A percentile compares a stretch with the other conserved stretches of the same genome.
Conservation (phyloP, 139 green algal species). For the Coccomyxa sp. region DNA sequence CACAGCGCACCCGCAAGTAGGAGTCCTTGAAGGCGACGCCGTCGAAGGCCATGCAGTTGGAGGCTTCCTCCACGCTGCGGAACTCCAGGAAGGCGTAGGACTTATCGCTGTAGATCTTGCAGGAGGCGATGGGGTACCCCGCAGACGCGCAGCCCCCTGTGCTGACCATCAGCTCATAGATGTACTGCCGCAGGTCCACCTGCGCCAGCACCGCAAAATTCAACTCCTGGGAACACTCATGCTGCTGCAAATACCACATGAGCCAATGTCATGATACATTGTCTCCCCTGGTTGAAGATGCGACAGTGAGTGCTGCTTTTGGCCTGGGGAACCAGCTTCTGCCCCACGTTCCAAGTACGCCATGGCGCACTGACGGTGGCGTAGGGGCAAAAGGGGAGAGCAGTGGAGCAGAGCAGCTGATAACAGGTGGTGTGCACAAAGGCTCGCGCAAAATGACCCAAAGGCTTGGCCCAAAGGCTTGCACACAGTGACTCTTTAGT, state of each 20-base stretch:
- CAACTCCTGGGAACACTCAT: too few species aligned
- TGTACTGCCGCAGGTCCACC: conserved; percentile 35
- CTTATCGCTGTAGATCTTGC: conserved; percentile 58
- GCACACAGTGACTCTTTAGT: neutral
- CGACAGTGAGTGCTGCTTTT: too few species aligned
- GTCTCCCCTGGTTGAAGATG: too few species aligned
- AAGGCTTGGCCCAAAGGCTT: neutral
- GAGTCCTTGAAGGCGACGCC: conserved; percentile 54
- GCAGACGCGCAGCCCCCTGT: conserved; percentile 18
- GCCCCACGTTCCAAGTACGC: neutral
- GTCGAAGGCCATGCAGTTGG: conserved; percentile 78
- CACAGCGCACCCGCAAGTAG: conserved; percentile 60
- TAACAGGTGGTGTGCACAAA: neutral
- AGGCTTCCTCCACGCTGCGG: conserved; percentile 69
- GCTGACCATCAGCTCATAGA: conserved; percentile 44
- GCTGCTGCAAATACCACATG: too few species aligned
- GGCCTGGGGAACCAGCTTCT: too few species aligned
- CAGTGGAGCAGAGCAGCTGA: neutral
- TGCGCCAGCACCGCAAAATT: too few species aligned
- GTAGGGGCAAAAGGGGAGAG: neutral
- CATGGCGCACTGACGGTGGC: neutral
- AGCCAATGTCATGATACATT: too few species aligned
- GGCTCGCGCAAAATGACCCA: neutral
- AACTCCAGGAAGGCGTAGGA: conserved; percentile 72
- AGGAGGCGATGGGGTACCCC: conserved; percentile 39